A percentile compares a stretch with the other conserved stretches of the same genome.
These are phyloP conservation scores for Pythium graminicola DNA, from an alignment of 352 stramenopile genomes.

Conservation along the genomic window DNA sequence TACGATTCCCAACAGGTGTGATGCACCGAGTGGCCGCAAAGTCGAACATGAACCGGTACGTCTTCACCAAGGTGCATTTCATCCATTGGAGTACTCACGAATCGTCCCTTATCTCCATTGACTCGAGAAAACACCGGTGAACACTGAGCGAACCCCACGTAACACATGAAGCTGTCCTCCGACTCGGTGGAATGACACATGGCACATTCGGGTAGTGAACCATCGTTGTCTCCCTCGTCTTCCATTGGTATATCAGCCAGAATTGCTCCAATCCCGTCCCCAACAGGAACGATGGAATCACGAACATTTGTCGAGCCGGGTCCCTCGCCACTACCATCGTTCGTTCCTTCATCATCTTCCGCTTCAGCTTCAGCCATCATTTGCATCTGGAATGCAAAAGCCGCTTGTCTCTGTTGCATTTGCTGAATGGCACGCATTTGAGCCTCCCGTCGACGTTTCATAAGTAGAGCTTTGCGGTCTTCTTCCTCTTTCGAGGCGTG, in stretches of 20 bases:
- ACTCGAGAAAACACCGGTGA: slow-evolving; percentile 64
- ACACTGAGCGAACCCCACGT: slow-evolving; percentile 80
- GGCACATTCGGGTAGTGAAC: slow-evolving; percentile 51
- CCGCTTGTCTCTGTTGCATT: slow-evolving; percentile 76
- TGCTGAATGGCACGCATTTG: slow-evolving; percentile 69
- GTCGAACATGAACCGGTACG: slow-evolving; percentile 67
- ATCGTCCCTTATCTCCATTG: slow-evolving; percentile 51
- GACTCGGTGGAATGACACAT: slow-evolving; percentile 82
- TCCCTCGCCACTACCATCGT: slow-evolving; percentile 23
- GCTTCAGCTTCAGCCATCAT: slow-evolving; percentile 41
- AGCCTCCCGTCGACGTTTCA: slow-evolving; percentile 57
- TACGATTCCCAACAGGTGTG: slow-evolving; percentile 94
- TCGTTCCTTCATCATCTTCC: slow-evolving; percentile 35
- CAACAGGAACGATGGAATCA: slow-evolving; percentile 24
- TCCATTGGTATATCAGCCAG: slow-evolving; percentile 41
- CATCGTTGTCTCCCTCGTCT: slow-evolving; percentile 22
- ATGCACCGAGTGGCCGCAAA: slow-evolving; percentile 95
- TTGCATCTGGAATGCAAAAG: slow-evolving; percentile 76
- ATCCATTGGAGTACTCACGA: slow-evolving; percentile 71
- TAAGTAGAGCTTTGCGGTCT: slow-evolving; percentile 52
- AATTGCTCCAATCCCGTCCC: slow-evolving; percentile 25
- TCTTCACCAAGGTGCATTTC: slow-evolving; percentile 84
- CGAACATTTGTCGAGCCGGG: neutral
- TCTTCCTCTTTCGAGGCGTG: slow-evolving; percentile 61
- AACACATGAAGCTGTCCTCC: slow-evolving; percentile 81